A percentile compares a stretch with the other conserved stretches of the same genome.
Evolutionary conservation across 768 basidiomycete genomes (phyloP).

Genomic region (Agaricus sinodeliciosus): DNA sequence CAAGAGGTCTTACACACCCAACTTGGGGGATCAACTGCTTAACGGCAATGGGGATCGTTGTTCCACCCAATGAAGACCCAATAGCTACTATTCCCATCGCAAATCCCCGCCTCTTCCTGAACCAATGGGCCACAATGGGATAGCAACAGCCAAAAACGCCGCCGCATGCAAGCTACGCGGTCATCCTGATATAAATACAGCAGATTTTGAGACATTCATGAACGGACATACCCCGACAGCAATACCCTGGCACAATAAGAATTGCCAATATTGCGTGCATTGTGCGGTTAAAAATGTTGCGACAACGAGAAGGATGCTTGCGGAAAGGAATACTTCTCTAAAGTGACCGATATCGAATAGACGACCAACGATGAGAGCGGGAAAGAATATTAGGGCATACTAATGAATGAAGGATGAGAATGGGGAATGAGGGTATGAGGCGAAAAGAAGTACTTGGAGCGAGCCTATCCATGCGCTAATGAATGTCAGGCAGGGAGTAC

Average conservation of each 20-base stretch:
- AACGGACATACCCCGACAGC: conserved; percentile 39
- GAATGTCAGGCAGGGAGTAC: neutral
- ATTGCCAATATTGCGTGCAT: conserved; percentile 61
- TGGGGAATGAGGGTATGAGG: neutral
- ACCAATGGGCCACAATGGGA: conserved; percentile 67
- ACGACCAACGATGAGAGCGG: conserved; percentile 69
- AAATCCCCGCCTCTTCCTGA: conserved; percentile 49
- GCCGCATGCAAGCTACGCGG: conserved; percentile 38
- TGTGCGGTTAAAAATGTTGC: conserved; percentile 49
- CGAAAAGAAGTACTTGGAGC: conserved; percentile 39
- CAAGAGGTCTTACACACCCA: conserved; percentile 24
- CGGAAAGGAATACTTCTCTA: conserved; percentile 33
- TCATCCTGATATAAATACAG: neutral
- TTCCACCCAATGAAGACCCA: conserved; percentile 66
- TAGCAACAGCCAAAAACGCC: conserved; percentile 57
- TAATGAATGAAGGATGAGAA: neutral
- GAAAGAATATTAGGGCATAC: neutral
- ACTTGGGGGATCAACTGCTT: conserved; percentile 45
- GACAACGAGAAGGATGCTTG: conserved; percentile 28
- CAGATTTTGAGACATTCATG: neutral
- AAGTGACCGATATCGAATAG: conserved; percentile 51
- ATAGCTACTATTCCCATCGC: conserved; percentile 61
- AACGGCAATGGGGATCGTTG: conserved; percentile 55
- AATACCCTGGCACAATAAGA: conserved; percentile 59
- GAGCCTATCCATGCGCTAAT: conserved; percentile 80